Evolutionary conservation across 2,329 filamentous ascomycete genomes (phyloP).

Genomic region (Escovopsis sp.): DNA sequence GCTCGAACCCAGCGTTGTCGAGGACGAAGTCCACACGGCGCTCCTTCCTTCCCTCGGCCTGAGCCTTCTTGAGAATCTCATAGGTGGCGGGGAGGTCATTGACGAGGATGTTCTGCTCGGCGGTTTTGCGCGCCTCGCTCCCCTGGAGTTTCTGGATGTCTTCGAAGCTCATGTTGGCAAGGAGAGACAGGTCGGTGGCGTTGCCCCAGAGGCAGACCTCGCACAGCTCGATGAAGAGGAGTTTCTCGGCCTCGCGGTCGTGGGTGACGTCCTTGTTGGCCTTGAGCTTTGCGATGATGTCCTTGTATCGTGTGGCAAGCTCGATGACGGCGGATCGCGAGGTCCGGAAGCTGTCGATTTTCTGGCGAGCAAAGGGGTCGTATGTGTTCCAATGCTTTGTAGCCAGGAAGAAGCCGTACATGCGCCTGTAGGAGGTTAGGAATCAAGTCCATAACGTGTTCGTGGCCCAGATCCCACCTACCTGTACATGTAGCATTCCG

Average conservation of each 20-base stretch:
- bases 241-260: slow-evolving; percentile 54
- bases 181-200: slow-evolving; percentile 80
- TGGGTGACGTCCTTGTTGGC: slow-evolving; percentile 34
- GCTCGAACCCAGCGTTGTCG: slow-evolving; percentile 93
- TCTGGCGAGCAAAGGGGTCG: slow-evolving; percentile 80
- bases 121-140: slow-evolving; percentile 66
- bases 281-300: slow-evolving; percentile 54
- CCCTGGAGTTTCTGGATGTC: slow-evolving; percentile 96
- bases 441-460: background rate
- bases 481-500: slow-evolving; percentile 90
- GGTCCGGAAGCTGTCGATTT: slow-evolving; percentile 82
- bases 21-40: slow-evolving; percentile 85
- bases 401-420: slow-evolving; percentile 62
- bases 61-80: slow-evolving; percentile 48
- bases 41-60: slow-evolving; percentile 47
- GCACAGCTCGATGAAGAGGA: slow-evolving; percentile 83
- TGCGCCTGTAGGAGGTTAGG: slow-evolving; percentile 37
- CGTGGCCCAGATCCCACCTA: slow-evolving; percentile 16
- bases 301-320: slow-evolving; percentile 62
- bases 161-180: slow-evolving; percentile 82
- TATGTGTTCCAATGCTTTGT: slow-evolving; percentile 78
- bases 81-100: slow-evolving; percentile 73
- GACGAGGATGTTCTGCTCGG: slow-evolving; percentile 81
- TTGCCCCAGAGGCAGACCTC: slow-evolving; percentile 97
- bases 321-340: slow-evolving; percentile 77